Evolutionary conservation across 108 stramenopile species (phyloP), one percentile per base, ranked within the genome.

Genomic region (Craspedostauros australis): DNA sequence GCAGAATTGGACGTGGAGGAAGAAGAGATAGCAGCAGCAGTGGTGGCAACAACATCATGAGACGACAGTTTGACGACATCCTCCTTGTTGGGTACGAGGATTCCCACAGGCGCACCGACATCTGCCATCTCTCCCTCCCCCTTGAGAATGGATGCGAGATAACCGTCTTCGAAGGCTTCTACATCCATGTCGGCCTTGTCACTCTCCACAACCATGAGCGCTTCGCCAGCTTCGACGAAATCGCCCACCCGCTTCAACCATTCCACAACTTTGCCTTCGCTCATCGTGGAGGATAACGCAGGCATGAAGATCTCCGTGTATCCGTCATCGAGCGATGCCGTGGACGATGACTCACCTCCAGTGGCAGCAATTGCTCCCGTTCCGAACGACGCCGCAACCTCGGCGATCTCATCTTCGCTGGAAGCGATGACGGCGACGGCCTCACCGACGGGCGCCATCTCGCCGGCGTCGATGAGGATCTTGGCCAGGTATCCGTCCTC

Each of bases 101-200:
- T 50, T 3, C 78, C 90, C 28, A 93, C 77, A 27, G 91, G 77
- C 16, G 77, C 56, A 16, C 91, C 91, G 21, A 92, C 93, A 39
- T 64, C 46, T 5, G 84, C 82, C 46, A 48, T 68, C 41, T 88
- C 77, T 2, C 90, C 93, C 46, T 91, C 91, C 16, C 34, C 67
- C 4, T 79, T 82, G 32, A 91, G 44, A 31, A 94, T 90, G n/a
- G 86, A 79, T 6, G 88, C 88, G 44, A 95, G 54, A 61, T 68
- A 86, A 7, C 91, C 93, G 49, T 86, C 86, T 28, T 86, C 85
- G 38, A 92, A 92, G 6, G 91, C 81, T 50, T 92, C 91, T 8
- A 92, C 82, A 38, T 92, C 93, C 93, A 92, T 92, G 54, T 92
- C 93, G 6, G 91, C 93, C 63, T 91, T 91, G 57, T 93, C 91